Evolutionary conservation across 2,329 filamentous ascomycete genomes (phyloP).

Genomic region (Clarireedia paspali): DNA sequence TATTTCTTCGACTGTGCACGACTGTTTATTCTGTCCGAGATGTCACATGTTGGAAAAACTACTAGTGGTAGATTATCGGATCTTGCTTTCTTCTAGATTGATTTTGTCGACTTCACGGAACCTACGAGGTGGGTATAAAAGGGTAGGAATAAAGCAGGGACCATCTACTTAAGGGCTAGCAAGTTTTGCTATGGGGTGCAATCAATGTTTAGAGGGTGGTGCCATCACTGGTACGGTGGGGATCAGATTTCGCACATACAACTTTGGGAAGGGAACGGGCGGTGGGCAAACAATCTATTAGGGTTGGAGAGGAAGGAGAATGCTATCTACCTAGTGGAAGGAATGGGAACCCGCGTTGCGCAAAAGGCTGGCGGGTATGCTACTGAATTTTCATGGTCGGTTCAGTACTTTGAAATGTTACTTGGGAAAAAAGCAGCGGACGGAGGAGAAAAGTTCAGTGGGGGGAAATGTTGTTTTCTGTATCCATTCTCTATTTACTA

Average conservation of each 20-base stretch:
- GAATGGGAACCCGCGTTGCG: neutral
- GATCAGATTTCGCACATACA: neutral
- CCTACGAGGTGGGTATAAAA: no score
- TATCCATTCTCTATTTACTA: constrained; percentile 1
- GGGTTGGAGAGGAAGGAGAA: neutral
- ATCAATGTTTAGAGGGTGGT: neutral
- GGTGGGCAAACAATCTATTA: neutral
- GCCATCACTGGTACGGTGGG: neutral
- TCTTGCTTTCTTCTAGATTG: no score
- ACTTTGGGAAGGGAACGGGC: neutral
- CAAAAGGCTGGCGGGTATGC: no score
- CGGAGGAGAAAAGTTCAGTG: neutral
- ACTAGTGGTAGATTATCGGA: no score
- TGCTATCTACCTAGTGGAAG: neutral
- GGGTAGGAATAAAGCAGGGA: neutral
- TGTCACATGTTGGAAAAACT: no score
- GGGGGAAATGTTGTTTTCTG: neutral
- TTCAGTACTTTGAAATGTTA: neutral
- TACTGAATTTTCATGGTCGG: no score
- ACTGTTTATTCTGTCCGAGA: no score
- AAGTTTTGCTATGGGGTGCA: neutral
- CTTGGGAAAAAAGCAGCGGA: neutral
- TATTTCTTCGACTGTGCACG: no score
- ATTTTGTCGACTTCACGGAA: no score
- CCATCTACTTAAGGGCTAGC: neutral